Base-by-base conservation (phyloP, 176 grass and related monocot species). In the Oryza longistaminata region DNA sequence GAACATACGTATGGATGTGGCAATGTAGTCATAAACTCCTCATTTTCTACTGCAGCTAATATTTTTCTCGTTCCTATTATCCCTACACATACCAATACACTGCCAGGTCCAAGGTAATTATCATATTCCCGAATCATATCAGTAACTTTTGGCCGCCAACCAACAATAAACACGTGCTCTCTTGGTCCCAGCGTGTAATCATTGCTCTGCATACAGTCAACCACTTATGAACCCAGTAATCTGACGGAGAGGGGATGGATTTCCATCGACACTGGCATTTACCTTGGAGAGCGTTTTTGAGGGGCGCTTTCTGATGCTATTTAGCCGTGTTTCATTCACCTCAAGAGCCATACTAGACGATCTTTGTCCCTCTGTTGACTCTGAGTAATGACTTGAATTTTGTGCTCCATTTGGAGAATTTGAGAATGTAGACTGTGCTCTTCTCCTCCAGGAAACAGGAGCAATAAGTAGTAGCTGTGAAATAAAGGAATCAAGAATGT, bases 91-190 rank as follows among this genome's bases (percentile, higher is more conserved):
- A 98, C 96, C 93, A 98, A 21, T 81, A 79, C 78, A 89, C 96
- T 98, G 84, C 93, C 96, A 86, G 96, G 93, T 76, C 96, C 96
- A 90, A 98, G 93, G 80, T 98, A 98, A 71, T 68, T 87, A 85
- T 98, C 93, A 76, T 98, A 98, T 85, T 98, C 96, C 83, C 60
- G 87, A 80, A 98, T 94, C 96, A 98, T 98, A 73, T 98, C 93
- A 15, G 79, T 83, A 92, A 98, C 82, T 90, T 93, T 98, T 77
- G 93, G 90, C 61, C 85, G 87, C 96, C 96, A 98, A 67, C 93
- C 96, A 85, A 98, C 75, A 87, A 98, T 92, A 87, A 98, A 74
- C 80, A 95, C 80, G 24, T 69, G 83, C 71, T 98, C 96, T 82
- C 80, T 95, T 70, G 96, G 96, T 75, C 96, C 96, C 71, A 92